Base-by-base conservation (phyloP, 805 yeast genomes). In the Wickerhamomyces canadensis region DNA sequence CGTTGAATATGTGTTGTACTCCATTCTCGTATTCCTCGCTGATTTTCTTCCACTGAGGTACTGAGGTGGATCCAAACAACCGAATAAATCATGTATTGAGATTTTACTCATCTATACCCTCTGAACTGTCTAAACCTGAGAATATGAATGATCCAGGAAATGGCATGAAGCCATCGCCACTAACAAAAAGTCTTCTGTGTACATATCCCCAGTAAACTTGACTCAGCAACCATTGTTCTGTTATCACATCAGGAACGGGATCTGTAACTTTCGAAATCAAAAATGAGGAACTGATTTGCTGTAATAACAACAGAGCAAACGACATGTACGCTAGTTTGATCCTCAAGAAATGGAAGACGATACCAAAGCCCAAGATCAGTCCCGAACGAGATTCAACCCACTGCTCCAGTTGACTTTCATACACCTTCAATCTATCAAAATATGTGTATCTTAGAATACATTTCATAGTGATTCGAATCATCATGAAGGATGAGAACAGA, bases 361-460 rank as follows among this genome's bases (percentile, higher is more conserved):
- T 14, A 5, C 51, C 48, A 25, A 48, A 45, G 2, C 55, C 55
- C 25, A 37, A 27, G 2, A 35, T 26, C 2, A 48, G 9, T 1
- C 53, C 55, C 8, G 34, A 19, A 24, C 55, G 37, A 13, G 55
- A 43, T 6, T 46, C 50, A 12, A 48, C 37, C 55, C 53, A 50
- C 6, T 33, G 27, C 8, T 36, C 32, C 9, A 40, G 35, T 26
- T 50, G 49, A 4, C 10, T 4, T 10, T 40, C 38, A 7, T 40
- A 36, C 3, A 48, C 29, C 14, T 37, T 33, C 15, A 50, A 10
- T 13, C 45, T 37, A 27, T 45, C 45, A 36, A 50, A 47, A 26
- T 50, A 50, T 16, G 48, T 30, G 17, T 37, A 22, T 8, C 28
- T 36, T 26, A 50, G 31, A 6, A 47, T 16, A 3, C 40, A 28